Evolutionary conservation across 352 stramenopile genomes (phyloP).

Genomic region (Phytophthora cryptogea): DNA sequence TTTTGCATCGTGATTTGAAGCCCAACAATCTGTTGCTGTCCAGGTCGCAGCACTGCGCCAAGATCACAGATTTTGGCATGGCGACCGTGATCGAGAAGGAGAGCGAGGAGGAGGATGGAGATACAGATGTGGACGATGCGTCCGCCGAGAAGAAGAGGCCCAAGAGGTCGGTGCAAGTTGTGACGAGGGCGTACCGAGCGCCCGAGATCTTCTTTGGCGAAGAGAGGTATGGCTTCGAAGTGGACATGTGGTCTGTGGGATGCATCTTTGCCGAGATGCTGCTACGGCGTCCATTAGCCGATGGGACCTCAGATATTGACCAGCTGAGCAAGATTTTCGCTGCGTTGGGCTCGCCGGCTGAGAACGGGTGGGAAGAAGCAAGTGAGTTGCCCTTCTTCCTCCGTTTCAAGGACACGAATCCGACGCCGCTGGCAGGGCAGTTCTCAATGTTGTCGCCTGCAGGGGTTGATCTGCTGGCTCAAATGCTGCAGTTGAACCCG

Average conservation of each 20-base stretch:
- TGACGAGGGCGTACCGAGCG: constrained; percentile 72
- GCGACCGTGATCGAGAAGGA: constrained; percentile 41
- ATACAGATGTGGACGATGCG: constrained; percentile 21
- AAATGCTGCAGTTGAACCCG: constrained; percentile 62
- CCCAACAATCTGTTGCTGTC: constrained; percentile 82
- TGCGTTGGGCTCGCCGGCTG: constrained; percentile 57
- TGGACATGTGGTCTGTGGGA: constrained; percentile 82
- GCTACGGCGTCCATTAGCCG: constrained; percentile 58
- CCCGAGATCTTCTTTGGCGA: constrained; percentile 83
- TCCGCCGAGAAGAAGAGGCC: constrained; percentile 11
- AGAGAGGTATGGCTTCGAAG: constrained; percentile 55
- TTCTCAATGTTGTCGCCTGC: constrained; percentile 57
- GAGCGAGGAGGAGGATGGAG: constrained; percentile 4
- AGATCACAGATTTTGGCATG: constrained; percentile 88
- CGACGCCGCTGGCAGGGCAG: constrained; percentile 54
- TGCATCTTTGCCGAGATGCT: constrained; percentile 85
- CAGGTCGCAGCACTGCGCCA: constrained; percentile 44
- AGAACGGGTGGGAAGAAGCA: constrained; percentile 67
- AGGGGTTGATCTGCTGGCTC: constrained; percentile 57
- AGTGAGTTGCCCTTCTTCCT: constrained; percentile 71
- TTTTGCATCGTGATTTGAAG: constrained; percentile 84
- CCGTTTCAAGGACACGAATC: constrained; percentile 72
- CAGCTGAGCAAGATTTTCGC: constrained; percentile 79
- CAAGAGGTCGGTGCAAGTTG: constrained; percentile 71
- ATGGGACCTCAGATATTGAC: constrained; percentile 79